These are phyloP conservation scores for Penicillium sp. DNA, from an alignment of 2,329 filamentous ascomycete species.

Conservation along the genomic window DNA sequence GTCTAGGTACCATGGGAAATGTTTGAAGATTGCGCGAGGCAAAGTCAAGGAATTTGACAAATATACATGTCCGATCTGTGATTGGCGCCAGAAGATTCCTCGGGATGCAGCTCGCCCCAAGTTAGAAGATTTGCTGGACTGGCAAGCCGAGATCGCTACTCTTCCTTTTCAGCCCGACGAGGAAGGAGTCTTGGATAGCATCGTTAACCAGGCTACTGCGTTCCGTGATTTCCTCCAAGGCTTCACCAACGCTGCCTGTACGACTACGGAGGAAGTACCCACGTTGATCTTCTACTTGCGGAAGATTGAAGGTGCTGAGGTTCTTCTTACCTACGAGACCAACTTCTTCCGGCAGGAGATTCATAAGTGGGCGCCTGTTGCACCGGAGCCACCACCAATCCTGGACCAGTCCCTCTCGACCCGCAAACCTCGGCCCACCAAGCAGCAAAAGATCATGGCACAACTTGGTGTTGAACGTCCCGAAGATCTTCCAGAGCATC, in stretches of 20 bases:
- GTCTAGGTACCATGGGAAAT: slow-evolving; percentile 91
- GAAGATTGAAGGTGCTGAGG: slow-evolving; percentile 95
- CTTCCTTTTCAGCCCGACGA: slow-evolving; percentile 96
- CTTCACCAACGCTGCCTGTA: slow-evolving; percentile 78
- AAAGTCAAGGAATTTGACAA: slow-evolving; percentile 99
- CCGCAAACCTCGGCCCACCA: slow-evolving; percentile 91
- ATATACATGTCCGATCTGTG: slow-evolving; percentile 96
- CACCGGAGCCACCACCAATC: slow-evolving; percentile 79
- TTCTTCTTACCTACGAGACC: slow-evolving; percentile 87
- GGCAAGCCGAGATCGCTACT: slow-evolving; percentile 76
- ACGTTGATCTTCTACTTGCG: slow-evolving; percentile 92
- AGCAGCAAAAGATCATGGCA: slow-evolving; percentile 90
- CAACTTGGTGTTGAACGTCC: slow-evolving; percentile 86
- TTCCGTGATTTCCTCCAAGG: slow-evolving; percentile 81
- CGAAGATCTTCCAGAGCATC: slow-evolving; percentile 81
- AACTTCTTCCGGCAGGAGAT: slow-evolving; percentile 96
- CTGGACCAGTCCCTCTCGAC: slow-evolving; percentile 87
- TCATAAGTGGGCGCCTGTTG: slow-evolving; percentile 91
- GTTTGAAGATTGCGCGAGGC: slow-evolving; percentile 92
- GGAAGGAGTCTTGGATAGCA: slow-evolving; percentile 79
- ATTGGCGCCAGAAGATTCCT: slow-evolving; percentile 95
- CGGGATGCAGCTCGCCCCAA: slow-evolving; percentile 94
- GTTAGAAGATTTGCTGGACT: slow-evolving; percentile 80
- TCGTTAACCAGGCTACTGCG: slow-evolving; percentile 78
- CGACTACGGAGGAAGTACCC: slow-evolving; percentile 80